Percentiles rank a stretch among this genome's conserved stretches.
These are phyloP conservation scores for Jatropha multifida DNA, from an alignment of 441 rosid genomes.

Conservation along the genomic window DNA sequence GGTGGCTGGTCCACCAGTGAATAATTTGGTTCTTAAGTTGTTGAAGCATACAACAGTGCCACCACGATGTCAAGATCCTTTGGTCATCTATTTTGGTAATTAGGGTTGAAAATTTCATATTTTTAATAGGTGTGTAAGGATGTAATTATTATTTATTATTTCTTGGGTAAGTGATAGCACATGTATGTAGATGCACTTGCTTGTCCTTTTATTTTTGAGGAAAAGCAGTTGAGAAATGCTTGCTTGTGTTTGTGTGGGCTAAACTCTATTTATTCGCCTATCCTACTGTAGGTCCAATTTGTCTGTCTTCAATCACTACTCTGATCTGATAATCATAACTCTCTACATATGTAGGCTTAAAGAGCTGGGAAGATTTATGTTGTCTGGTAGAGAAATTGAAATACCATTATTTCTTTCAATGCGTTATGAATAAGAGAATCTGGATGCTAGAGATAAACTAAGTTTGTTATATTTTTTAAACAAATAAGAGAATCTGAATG, in stretches of 20 bases:
- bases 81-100: conserved; percentile 26
- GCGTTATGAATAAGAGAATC: not conserved
- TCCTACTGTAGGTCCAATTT: not conserved
- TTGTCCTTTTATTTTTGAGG: not conserved
- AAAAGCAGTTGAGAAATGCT: conserved; percentile 3
- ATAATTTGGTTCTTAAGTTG: conserved; percentile 28
- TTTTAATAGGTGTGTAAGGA: not conserved
- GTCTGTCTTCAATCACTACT: not conserved
- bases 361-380: not conserved
- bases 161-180: not conserved
- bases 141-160: not conserved
- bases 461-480: not conserved
- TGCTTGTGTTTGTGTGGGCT: not conserved
- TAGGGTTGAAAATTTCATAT: not conserved
- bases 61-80: conserved; percentile 21
- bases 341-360: not conserved
- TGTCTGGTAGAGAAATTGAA: not conserved
- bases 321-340: not conserved
- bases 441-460: not conserved
- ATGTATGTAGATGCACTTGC: not conserved
- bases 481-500: not conserved
- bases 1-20: conserved; percentile 71
- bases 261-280: not conserved
- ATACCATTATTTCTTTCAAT: not conserved
- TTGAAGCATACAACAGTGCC: conserved; percentile 21